Evolutionary conservation across 2,329 filamentous ascomycete genomes (phyloP), one percentile per base, ranked within the genome.

Genomic region (Paraconiothyrium brasiliense): DNA sequence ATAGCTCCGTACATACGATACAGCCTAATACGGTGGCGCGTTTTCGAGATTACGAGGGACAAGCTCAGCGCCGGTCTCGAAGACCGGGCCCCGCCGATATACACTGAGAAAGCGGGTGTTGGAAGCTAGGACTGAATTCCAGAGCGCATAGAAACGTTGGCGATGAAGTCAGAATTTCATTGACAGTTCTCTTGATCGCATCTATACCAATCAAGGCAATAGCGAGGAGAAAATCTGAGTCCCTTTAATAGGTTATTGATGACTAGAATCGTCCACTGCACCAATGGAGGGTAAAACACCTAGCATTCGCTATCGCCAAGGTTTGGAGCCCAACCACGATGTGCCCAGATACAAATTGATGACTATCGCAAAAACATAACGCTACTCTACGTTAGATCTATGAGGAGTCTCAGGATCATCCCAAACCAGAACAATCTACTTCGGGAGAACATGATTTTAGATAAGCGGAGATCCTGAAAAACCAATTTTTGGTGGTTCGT

Each of bases 11-110:
- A 20, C 20, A 20, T 20, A 20, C 20, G 20, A 20, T 20, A 56
- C 35, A 30, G 52, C 52, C 24, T 56, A 46, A 35, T 56, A 56
- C 4, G 37, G 8, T 8, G 37, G 52, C 20, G 52, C 39, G 8
- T 43, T 7, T 14, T 22, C 22, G 11, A 43, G 16, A 3, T 11
- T 11, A 35, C 35, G 34, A 11, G 52, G 32, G 39, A 56, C 22
- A 11, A 56, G 37, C 20, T 56, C 52, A 16, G 37, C 52, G 41
- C 39, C 34, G 16, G 46, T 3, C 24, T 56, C 24, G 16, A 46
- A 46, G 24, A 56, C 46, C 4, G 52, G 52, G n/a, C 46, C 9
- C n/a, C 37, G 16, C n/a, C 41, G 37, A 46, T 46, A 22, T 27
- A 56, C 4, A n/a, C 46, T 56, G 8, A 46, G 27, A 44, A 56